Conservation (phyloP, 148 eudicot species). For the Nepenthes mirabilis region DNA sequence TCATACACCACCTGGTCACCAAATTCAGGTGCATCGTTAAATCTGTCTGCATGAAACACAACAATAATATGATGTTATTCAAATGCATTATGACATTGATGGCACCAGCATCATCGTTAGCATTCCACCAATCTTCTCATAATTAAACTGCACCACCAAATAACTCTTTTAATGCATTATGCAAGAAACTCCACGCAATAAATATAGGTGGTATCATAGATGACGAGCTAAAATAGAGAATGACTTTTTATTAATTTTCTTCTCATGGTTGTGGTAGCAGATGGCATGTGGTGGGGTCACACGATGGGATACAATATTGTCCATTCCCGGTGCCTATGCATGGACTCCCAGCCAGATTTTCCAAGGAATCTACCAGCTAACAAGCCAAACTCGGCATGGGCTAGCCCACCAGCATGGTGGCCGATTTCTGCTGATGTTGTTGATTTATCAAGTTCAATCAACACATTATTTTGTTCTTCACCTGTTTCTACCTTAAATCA, state of each 20-base stretch:
- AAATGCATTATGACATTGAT: no score
- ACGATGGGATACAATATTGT: slow-evolving; percentile 26
- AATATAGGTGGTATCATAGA: neutral
- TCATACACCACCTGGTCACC: slow-evolving; percentile 36
- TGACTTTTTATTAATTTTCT: neutral
- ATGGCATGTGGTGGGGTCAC: slow-evolving; percentile 33
- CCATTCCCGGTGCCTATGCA: slow-evolving; percentile 39
- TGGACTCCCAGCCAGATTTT: slow-evolving; percentile 42
- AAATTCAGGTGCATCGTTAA: slow-evolving; percentile 29
- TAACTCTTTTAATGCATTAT: no score
- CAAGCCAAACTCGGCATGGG: slow-evolving; percentile 1
- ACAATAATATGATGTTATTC: neutral
- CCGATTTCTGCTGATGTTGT: neutral
- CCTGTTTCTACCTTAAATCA: no score
- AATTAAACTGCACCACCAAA: no score
- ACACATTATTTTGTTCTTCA: no score
- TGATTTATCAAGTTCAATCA: neutral
- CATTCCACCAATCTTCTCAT: no score
- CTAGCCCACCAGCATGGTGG: neutral
- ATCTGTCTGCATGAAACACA: neutral
- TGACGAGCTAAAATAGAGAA: no score
- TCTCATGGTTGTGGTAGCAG: slow-evolving; percentile 23
- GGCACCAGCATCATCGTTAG: no score
- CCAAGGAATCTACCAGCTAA: slow-evolving; percentile 19
- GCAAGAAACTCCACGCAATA: no score